Conservation (phyloP, 2,329 filamentous ascomycete genomes). For the Colletotrichum kahawae region DNA sequence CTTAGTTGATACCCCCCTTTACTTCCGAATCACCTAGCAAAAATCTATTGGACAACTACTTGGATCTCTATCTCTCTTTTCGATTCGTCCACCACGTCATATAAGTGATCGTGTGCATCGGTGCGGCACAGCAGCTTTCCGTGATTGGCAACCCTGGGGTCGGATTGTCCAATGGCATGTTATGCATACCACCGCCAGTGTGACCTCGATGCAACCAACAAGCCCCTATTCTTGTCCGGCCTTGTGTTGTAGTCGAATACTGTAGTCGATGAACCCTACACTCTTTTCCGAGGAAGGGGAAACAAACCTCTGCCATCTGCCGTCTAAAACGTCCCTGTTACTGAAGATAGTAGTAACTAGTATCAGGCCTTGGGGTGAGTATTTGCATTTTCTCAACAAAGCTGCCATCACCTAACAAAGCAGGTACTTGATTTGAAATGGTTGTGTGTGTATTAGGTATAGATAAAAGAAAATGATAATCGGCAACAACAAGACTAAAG, state of each 20-base stretch:
- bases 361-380: not conserved
- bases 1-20: not conserved
- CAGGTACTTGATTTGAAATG: not conserved
- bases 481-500: not conserved
- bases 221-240: not conserved
- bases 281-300: not conserved
- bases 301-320: not conserved
- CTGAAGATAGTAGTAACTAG: not conserved
- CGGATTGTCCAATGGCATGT: constrained; percentile 1
- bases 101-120: not conserved
- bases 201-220: not conserved
- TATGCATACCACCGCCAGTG: not conserved
- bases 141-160: not conserved
- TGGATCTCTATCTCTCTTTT: not conserved
- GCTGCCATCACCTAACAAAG: not conserved
- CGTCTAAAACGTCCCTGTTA: not conserved
- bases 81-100: not conserved
- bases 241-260: not conserved
- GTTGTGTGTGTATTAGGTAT: not conserved
- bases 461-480: not conserved
- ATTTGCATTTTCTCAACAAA: not conserved
- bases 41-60: not conserved
- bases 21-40: not conserved
- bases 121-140: not conserved
- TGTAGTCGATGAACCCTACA: not conserved